Conservation (phyloP, 2,329 filamentous ascomycete genomes). For the Ampelomyces quisqualis region DNA sequence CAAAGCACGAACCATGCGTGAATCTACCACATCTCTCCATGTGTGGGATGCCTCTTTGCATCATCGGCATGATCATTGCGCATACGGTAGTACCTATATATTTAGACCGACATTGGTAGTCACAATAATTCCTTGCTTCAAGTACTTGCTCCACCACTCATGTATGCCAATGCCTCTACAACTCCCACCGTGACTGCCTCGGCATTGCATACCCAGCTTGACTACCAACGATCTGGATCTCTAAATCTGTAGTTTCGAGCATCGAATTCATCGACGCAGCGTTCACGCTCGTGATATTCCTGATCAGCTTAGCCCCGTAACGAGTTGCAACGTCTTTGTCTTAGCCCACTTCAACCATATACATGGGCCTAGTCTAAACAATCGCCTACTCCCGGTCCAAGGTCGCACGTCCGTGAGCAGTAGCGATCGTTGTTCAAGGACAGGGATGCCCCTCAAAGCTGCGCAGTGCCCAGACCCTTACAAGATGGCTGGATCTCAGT, state of each 20-base stretch:
- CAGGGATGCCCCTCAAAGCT: conserved; percentile 8
- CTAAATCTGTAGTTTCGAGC: background rate
- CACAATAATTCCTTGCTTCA: no score
- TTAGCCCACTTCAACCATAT: conserved; percentile 1
- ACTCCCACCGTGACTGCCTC: background rate
- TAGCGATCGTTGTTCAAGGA: conserved; percentile 2
- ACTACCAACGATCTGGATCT: background rate
- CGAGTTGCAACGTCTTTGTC: conserved; percentile 1
- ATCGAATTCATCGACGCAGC: background rate
- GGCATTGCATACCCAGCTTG: background rate
- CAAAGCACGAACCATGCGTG: background rate
- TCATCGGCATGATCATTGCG: background rate
- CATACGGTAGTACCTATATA: no score
- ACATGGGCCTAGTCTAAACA: background rate
- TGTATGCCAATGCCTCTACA: no score
- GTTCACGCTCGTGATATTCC: background rate
- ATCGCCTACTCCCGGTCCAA: conserved; percentile 3
- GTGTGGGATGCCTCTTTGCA: background rate
- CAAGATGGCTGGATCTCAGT: background rate
- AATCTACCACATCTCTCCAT: background rate
- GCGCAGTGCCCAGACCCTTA: conserved; percentile 3
- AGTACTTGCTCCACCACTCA: no score
- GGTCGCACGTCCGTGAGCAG: conserved; percentile 6
- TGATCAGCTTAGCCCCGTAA: background rate
- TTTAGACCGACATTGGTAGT: no score